Percentiles rank a stretch among this genome's conserved stretches.
Conservation (phyloP, 1,284 basidiomycete species). For the Erythrobasidium hasegawianum region DNA sequence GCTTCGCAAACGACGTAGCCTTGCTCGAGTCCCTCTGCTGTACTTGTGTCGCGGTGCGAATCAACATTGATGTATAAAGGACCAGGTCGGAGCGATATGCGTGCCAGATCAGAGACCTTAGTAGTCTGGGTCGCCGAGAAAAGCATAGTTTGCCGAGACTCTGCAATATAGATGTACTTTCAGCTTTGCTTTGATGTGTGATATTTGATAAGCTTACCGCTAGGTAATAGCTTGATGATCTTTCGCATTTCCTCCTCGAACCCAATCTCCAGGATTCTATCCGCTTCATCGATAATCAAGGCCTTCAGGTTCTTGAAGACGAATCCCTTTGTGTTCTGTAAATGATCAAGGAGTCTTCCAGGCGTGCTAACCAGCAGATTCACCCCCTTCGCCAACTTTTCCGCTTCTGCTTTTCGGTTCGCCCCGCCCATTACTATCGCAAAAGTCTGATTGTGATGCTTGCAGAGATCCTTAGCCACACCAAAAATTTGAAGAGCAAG, state of each 20-base stretch:
- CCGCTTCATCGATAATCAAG: conserved; percentile 95
- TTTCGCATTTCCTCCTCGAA: conserved; percentile 99
- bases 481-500: conserved; percentile 97
- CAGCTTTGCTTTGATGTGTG: too few relatives aligned
- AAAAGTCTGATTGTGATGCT: conserved; percentile 91
- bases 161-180: too few relatives aligned
- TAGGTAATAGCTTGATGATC: conserved; percentile 84
- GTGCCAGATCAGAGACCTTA: conserved; percentile 94
- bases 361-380: conserved; percentile 94
- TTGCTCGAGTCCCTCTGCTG: conserved; percentile 91
- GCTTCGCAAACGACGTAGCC: conserved; percentile 97
- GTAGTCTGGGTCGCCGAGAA: conserved; percentile 99
- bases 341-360: conserved; percentile 85
- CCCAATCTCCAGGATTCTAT: conserved; percentile 96
- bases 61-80: conserved; percentile 98
- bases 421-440: conserved; percentile 94
- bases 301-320: conserved; percentile 93
- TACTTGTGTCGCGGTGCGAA: conserved; percentile 80
- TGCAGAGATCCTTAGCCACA: conserved; percentile 94
- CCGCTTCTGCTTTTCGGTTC: conserved; percentile 88
- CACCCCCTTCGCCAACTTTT: conserved; percentile 93
- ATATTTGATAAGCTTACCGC: too few relatives aligned
- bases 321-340: conserved; percentile 94
- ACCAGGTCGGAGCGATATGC: conserved; percentile 91
- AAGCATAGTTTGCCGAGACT: conserved; percentile 92